Percentiles rank a stretch among this genome's conserved stretches.
These are phyloP conservation scores for Exophiala sp. DNA, from an alignment of 2,329 filamentous ascomycete species.

Conservation along the genomic window DNA sequence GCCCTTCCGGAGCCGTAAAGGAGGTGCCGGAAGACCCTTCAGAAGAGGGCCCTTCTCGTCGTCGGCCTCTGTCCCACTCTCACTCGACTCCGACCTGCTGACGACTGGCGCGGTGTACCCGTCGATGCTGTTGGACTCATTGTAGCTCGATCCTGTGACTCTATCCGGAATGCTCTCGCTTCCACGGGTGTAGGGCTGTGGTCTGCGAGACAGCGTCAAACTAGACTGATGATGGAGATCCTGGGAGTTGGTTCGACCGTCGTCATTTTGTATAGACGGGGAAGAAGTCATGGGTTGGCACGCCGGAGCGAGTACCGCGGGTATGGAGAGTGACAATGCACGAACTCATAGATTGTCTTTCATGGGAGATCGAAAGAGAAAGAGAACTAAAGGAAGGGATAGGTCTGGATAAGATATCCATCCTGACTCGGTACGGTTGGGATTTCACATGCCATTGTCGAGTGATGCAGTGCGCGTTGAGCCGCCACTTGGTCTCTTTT, in stretches of 20 bases:
- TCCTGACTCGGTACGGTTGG: conserved; percentile 6
- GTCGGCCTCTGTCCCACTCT: conserved; percentile 91
- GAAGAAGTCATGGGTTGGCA: conserved; percentile 20
- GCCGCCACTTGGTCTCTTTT: neutral
- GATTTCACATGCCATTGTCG: no score
- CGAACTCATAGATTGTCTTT: conserved; percentile 1
- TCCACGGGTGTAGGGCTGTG: conserved; percentile 30
- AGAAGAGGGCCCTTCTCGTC: conserved; percentile 74
- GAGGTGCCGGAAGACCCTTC: conserved; percentile 76
- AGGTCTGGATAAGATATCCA: conserved; percentile 5
- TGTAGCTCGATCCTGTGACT: conserved; percentile 3
- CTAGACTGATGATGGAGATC: conserved; percentile 12
- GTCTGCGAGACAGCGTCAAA: conserved; percentile 27
- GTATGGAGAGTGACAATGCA: neutral
- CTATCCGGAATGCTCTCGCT: conserved; percentile 14
- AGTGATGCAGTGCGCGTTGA: conserved; percentile 8
- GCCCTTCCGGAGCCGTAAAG: conserved; percentile 67
- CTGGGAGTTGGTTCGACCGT: conserved; percentile 14
- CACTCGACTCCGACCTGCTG: conserved; percentile 55
- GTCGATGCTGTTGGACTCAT: conserved; percentile 3
- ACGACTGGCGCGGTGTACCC: conserved; percentile 9
- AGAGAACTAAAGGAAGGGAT: neutral
- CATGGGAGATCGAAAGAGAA: conserved; percentile 9
- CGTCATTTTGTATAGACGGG: conserved; percentile 8
- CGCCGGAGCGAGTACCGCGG: neutral